Evolutionary conservation across 208 protist genomes (phyloP).

Genomic region (Crithidia fasciculata): DNA sequence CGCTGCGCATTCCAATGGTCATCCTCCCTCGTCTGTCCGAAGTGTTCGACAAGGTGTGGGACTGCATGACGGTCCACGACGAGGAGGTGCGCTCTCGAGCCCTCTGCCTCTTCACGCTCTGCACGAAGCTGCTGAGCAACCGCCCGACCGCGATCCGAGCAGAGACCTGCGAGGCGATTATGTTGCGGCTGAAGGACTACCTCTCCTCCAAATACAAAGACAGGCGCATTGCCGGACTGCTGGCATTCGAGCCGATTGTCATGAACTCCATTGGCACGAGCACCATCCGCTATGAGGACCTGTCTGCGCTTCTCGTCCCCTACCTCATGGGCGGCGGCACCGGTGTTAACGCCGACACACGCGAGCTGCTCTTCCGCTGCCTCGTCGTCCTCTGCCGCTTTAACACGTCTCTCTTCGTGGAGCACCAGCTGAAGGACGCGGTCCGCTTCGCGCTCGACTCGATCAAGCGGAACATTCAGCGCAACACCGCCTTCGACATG

Average conservation of each 20-base stretch:
- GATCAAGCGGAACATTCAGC: slow-evolving; percentile 53
- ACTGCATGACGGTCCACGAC: slow-evolving; percentile 49
- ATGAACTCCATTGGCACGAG: slow-evolving; percentile 64
- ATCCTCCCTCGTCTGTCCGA: slow-evolving; percentile 66
- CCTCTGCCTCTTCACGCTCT: slow-evolving; percentile 67
- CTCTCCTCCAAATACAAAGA: slow-evolving; percentile 66
- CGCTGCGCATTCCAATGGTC: slow-evolving; percentile 63
- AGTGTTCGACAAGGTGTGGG: slow-evolving; percentile 81
- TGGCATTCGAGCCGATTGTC: slow-evolving; percentile 88
- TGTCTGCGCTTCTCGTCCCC: slow-evolving; percentile 77
- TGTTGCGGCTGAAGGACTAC: slow-evolving; percentile 67
- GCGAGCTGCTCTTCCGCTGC: slow-evolving; percentile 65
- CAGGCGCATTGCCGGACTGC: slow-evolving; percentile 69
- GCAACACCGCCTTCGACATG: slow-evolving; percentile 73
- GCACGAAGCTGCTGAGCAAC: slow-evolving; percentile 73
- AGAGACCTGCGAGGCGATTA: slow-evolving; percentile 58
- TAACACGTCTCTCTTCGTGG: slow-evolving; percentile 71
- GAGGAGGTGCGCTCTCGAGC: slow-evolving; percentile 62
- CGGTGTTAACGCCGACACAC: slow-evolving; percentile 37
- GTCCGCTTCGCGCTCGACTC: slow-evolving; percentile 79
- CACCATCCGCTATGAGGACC: slow-evolving; percentile 67
- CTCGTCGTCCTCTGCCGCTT: slow-evolving; percentile 81
- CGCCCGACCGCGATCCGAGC: slow-evolving; percentile 44
- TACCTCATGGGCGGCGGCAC: slow-evolving; percentile 61
- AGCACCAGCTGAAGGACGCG: slow-evolving; percentile 73